These are phyloP conservation scores for Ceratobasidium papillatum DNA, from an alignment of 1,284 basidiomycete species.

Conservation along the genomic window DNA sequence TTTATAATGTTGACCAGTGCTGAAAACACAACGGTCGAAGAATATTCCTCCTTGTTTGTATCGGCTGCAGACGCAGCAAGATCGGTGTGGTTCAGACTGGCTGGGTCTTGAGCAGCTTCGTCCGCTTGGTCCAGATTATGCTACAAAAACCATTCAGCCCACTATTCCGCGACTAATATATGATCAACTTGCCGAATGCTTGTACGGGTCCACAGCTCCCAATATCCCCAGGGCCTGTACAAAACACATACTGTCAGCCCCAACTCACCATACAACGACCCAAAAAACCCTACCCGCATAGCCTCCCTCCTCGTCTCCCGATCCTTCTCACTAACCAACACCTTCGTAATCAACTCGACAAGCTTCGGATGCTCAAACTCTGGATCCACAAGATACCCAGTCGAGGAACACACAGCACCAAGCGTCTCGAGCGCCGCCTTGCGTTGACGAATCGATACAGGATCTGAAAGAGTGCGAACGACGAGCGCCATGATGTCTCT, in stretches of 20 bases:
- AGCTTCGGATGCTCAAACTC: conserved; percentile 26
- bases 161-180: not conserved
- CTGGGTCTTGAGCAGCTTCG: conserved; percentile 1
- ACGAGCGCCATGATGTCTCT: conserved; percentile 21
- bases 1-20: conserved; percentile 22
- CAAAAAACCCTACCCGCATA: conserved; percentile 17
- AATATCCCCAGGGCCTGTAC: conserved; percentile 13
- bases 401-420: conserved; percentile 34
- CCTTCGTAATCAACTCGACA: conserved; percentile 33
- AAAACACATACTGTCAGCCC: not conserved
- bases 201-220: conserved; percentile 33
- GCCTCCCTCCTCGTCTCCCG: conserved; percentile 28
- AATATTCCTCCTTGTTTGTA: conserved; percentile 36
- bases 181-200: conserved; percentile 3
- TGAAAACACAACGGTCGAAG: conserved; percentile 30
- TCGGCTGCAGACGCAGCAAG: conserved; percentile 22
- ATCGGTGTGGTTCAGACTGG: conserved; percentile 4
- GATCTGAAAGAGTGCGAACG: conserved; percentile 25
- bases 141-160: not conserved
- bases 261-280: not conserved
- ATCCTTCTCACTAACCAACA: conserved; percentile 22
- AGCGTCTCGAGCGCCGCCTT: conserved; percentile 24
- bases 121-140: conserved; percentile 22
- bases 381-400: conserved; percentile 26
- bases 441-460: conserved; percentile 13